Conservation (phyloP, 495 filamentous ascomycete genomes). For the Daldinia loculata region DNA sequence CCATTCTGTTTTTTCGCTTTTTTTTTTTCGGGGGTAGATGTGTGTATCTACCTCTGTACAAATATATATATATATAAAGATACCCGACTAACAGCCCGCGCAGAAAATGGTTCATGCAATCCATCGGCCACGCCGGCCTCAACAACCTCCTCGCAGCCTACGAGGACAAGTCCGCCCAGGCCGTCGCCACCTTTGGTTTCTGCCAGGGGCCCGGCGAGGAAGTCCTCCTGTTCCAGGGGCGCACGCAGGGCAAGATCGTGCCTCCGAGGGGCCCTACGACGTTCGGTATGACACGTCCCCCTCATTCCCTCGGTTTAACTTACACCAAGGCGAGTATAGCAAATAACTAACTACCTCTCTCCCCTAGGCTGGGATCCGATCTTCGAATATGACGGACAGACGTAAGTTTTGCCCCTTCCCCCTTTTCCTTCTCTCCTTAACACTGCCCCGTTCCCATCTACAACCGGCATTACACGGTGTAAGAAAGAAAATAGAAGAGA, state of each 20-base stretch:
- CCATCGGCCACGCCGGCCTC: slow-evolving; percentile 81
- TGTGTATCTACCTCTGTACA: not conserved
- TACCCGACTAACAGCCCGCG: slow-evolving; percentile 10
- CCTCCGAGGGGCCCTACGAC: slow-evolving; percentile 74
- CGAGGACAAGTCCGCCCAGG: slow-evolving; percentile 87
- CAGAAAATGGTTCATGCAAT: slow-evolving; percentile 92
- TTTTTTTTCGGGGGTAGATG: slow-evolving; percentile 2
- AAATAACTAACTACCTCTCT: slow-evolving; percentile 10
- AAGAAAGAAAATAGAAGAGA: not conserved
- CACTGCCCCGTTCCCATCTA: no score
- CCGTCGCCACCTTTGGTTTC: slow-evolving; percentile 96
- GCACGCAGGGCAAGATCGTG: slow-evolving; percentile 81
- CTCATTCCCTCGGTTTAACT: no score
- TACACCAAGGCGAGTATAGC: not conserved
- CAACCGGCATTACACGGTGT: no score
- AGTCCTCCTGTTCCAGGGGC: slow-evolving; percentile 89
- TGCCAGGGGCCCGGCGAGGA: slow-evolving; percentile 84
- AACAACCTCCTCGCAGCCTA: slow-evolving; percentile 93
- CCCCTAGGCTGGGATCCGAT: slow-evolving; percentile 88
- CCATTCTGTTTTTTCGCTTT: slow-evolving; percentile 9
- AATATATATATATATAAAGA: not conserved
- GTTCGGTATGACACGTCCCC: slow-evolving; percentile 71
- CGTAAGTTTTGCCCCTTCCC: slow-evolving; percentile 63
- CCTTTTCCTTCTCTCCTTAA: not conserved
- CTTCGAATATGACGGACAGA: slow-evolving; percentile 93